These are phyloP conservation scores for Tuber aestivum DNA, from an alignment of 495 filamentous ascomycete species.

Conservation along the genomic window DNA sequence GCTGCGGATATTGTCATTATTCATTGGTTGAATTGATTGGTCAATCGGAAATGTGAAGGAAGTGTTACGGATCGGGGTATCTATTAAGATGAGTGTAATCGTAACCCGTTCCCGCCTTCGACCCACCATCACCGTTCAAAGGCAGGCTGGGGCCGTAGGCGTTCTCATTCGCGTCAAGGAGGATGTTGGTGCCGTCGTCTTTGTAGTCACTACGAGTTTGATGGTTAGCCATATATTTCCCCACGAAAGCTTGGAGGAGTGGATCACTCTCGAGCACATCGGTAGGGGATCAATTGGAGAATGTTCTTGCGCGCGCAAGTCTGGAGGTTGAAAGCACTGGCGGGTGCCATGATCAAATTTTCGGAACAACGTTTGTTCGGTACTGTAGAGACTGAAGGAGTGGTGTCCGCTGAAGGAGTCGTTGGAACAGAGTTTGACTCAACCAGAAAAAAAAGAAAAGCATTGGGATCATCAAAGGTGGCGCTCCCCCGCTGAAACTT, in stretches of 20 bases:
- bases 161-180: constrained; percentile 97
- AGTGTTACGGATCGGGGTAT: constrained; percentile 80
- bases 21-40: constrained; percentile 9
- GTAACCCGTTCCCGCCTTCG: constrained; percentile 45
- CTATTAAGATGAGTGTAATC: constrained; percentile 77
- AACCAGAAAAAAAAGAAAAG: too few species aligned
- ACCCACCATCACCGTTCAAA: constrained; percentile 35
- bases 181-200: constrained; percentile 92
- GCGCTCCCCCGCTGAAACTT: background rate
- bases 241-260: background rate
- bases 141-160: constrained; percentile 74
- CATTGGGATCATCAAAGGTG: background rate
- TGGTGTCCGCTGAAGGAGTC: background rate
- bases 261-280: constrained; percentile 47
- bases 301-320: constrained; percentile 83
- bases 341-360: constrained; percentile 17
- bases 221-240: background rate
- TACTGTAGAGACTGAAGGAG: background rate
- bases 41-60: constrained; percentile 13
- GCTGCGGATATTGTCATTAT: constrained; percentile 42
- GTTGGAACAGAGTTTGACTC: background rate
- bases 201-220: constrained; percentile 64
- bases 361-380: background rate
- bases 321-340: constrained; percentile 60
- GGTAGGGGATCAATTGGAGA: constrained; percentile 71